These are phyloP conservation scores for Uronychia setigera DNA, from an alignment of 73 alveolate species.

Conservation along the genomic window DNA sequence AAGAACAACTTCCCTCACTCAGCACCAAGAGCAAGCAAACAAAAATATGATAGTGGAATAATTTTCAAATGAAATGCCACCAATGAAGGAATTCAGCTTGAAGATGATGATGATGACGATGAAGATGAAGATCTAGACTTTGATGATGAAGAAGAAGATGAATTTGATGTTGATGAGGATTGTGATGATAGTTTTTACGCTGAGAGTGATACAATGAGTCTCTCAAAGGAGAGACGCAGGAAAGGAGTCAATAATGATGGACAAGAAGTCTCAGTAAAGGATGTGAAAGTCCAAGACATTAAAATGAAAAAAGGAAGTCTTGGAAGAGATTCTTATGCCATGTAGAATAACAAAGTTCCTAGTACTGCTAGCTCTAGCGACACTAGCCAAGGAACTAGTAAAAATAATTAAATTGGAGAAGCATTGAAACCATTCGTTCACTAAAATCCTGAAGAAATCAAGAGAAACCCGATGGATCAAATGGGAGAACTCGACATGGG, in stretches of 20 bases:
- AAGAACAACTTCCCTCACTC: neutral
- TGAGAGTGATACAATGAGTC: neutral
- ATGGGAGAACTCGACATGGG: neutral
- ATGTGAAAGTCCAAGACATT: neutral
- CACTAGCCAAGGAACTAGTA: neutral
- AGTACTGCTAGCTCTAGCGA: neutral
- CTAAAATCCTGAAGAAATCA: neutral
- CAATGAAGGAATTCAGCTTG: neutral
- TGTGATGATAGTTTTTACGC: neutral
- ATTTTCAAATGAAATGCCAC: too few relatives aligned
- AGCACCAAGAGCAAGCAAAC: too few relatives aligned
- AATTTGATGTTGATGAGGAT: neutral
- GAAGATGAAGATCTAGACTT: neutral
- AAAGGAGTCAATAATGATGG: neutral
- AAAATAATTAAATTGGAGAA: neutral
- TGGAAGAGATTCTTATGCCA: slow-evolving; percentile 10
- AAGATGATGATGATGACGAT: slow-evolving; percentile 24
- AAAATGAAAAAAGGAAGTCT: slow-evolving; percentile 16
- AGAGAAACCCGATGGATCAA: neutral
- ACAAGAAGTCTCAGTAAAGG: neutral
- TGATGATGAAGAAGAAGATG: neutral
- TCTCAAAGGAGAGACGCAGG: neutral
- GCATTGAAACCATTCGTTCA: neutral
- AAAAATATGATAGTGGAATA: too few relatives aligned
- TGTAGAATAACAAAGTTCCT: neutral